Evolutionary conservation across 768 basidiomycete species (phyloP).

Genomic region (Leccinellum luteum): DNA sequence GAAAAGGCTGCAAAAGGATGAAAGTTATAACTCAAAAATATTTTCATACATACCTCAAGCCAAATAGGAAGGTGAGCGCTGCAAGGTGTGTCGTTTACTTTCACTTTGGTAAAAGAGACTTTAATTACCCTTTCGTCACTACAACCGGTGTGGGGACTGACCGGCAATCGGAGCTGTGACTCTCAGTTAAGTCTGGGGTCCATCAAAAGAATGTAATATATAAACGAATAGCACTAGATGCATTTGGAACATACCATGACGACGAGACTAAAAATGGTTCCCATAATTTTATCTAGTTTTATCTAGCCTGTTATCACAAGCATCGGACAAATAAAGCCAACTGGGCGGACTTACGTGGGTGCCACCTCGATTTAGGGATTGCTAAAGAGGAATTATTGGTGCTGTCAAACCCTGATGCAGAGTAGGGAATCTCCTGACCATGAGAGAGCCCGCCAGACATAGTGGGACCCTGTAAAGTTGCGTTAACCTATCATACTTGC

Average conservation of each 20-base stretch:
- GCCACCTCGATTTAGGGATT: conserved; percentile 14
- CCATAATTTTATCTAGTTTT: conserved; percentile 1
- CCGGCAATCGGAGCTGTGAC: neutral
- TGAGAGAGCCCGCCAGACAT: conserved; percentile 11
- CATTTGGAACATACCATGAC: conserved; percentile 10
- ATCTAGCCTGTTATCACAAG: conserved; percentile 13
- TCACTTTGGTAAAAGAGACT: neutral
- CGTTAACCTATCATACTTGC: conserved; percentile 22
- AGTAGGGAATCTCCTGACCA: conserved; percentile 5
- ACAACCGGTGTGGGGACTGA: neutral
- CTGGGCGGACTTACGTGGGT: conserved; percentile 22
- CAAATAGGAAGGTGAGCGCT: neutral
- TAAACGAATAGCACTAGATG: neutral
- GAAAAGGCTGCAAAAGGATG: conserved; percentile 12
- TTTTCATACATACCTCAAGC: conserved; percentile 9
- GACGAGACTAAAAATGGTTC: conserved; percentile 17
- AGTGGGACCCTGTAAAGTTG: conserved; percentile 23
- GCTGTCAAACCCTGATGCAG: conserved; percentile 29
- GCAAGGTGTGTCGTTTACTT: neutral
- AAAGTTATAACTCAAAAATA: neutral
- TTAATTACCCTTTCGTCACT: neutral
- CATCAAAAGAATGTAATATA: neutral
- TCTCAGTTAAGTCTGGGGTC: neutral
- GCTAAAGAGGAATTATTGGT: conserved; percentile 19
- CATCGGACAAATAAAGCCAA: conserved; percentile 7